Evolutionary conservation across 306 rosid genomes (phyloP).

Genomic region (Vigna trinervia): DNA sequence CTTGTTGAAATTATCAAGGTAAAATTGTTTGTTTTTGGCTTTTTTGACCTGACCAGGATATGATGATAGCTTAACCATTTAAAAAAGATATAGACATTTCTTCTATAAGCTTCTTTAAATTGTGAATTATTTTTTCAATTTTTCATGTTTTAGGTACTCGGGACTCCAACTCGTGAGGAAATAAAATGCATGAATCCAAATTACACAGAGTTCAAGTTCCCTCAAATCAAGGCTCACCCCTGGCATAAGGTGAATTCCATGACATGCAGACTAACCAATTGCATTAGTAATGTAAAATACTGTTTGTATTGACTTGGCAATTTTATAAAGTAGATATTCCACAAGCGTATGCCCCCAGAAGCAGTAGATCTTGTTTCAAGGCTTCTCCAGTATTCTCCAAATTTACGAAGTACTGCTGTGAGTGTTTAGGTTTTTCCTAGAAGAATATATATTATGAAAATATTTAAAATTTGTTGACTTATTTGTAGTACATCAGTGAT

Average conservation of each 20-base stretch:
- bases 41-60: not conserved
- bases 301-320: not conserved
- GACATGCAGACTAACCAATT: conserved; percentile 13
- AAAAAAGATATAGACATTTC: not conserved
- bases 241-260: conserved; percentile 49
- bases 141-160: conserved; percentile 56
- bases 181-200: conserved; percentile 82
- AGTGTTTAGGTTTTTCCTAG: conserved; percentile 33
- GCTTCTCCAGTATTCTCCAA: conserved; percentile 78
- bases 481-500: not conserved
- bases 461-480: not conserved
- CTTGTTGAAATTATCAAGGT: conserved; percentile 85
- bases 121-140: not conserved
- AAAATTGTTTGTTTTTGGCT: not conserved
- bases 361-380: conserved; percentile 51
- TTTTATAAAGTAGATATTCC: conserved; percentile 57
- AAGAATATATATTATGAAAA: not conserved
- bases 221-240: not conserved
- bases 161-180: conserved; percentile 80
- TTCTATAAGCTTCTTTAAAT: not conserved
- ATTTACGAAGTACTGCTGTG: conserved; percentile 68
- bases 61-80: not conserved
- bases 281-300: not conserved
- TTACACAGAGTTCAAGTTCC: conserved; percentile 65
- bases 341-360: conserved; percentile 54